Conservation (phyloP, 208 protist species). For the Leishmania martiniquensis region DNA sequence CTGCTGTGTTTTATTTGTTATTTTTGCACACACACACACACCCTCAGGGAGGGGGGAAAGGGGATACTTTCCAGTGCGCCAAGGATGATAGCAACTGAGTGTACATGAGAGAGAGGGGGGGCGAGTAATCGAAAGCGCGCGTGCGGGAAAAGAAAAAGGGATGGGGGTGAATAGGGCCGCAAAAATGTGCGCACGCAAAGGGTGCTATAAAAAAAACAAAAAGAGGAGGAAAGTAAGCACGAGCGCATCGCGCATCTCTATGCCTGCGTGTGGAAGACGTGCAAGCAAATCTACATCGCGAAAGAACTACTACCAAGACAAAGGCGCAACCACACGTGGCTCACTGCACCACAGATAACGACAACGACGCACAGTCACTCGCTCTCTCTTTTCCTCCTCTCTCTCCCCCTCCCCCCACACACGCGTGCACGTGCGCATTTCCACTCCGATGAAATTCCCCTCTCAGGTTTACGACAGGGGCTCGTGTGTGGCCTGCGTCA, state of each 20-base stretch:
- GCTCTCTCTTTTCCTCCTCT: too few relatives aligned
- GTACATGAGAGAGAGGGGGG: neutral
- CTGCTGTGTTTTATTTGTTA: neutral
- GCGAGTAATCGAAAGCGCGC: neutral
- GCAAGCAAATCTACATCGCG: neutral
- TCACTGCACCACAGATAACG: neutral
- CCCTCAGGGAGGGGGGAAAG: neutral
- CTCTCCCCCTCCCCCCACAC: too few relatives aligned
- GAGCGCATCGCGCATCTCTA: neutral
- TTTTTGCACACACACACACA: neutral
- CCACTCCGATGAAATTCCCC: neutral
- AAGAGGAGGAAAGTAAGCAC: neutral
- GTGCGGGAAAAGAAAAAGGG: neutral
- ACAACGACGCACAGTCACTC: too few relatives aligned
- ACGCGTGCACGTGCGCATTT: neutral
- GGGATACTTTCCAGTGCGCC: too few relatives aligned
- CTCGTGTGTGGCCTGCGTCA: conserved; percentile 28
- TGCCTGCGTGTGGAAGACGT: neutral
- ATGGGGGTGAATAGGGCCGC: too few relatives aligned
- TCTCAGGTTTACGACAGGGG: neutral
- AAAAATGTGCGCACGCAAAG: too few relatives aligned
- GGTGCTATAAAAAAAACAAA: neutral
- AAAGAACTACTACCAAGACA: neutral
- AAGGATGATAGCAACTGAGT: neutral
- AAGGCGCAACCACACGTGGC: neutral